A percentile compares a stretch with the other conserved stretches of the same genome.
Evolutionary conservation across 306 rosid genomes (phyloP).

Genomic region (Ormosia emarginata): DNA sequence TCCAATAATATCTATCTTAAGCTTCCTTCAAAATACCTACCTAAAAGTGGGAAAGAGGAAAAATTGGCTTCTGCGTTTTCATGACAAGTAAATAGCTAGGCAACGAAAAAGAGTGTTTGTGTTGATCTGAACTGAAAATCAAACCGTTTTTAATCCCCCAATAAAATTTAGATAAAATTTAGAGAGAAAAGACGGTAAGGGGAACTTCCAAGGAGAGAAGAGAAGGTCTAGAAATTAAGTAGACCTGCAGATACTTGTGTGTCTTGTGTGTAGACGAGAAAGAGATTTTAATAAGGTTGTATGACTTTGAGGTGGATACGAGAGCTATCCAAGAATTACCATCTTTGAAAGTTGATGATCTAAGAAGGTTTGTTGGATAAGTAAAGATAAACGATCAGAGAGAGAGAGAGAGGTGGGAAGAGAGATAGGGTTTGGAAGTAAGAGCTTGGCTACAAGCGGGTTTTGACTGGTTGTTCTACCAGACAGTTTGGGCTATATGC

Average conservation of each 20-base stretch:
- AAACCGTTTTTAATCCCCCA: constrained; percentile 1
- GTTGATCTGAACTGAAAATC: constrained; percentile 34
- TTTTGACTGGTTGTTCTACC: constrained; percentile 86
- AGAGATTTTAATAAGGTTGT: constrained; percentile 14
- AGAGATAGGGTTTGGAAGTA: neutral
- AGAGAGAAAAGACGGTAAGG: constrained; percentile 6
- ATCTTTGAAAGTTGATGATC: constrained; percentile 19
- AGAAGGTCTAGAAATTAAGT: constrained; percentile 13
- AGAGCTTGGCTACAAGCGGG: neutral
- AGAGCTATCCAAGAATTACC: constrained; percentile 35
- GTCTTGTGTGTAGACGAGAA: neutral
- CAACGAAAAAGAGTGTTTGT: neutral
- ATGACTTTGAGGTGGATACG: constrained; percentile 75
- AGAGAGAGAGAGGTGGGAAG: neutral
- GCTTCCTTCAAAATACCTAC: neutral
- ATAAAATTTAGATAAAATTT: no score
- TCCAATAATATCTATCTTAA: neutral
- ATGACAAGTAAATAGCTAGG: neutral
- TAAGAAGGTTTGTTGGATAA: constrained; percentile 47
- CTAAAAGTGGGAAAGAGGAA: neutral
- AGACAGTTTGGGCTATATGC: constrained; percentile 32
- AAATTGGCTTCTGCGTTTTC: constrained; percentile 21
- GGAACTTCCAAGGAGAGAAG: neutral
- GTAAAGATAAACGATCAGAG: neutral
- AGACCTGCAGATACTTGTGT: constrained; percentile 22